These are phyloP conservation scores for Paecilomyces formosus DNA, from an alignment of 2,329 filamentous ascomycete genomes.

Conservation along the genomic window DNA sequence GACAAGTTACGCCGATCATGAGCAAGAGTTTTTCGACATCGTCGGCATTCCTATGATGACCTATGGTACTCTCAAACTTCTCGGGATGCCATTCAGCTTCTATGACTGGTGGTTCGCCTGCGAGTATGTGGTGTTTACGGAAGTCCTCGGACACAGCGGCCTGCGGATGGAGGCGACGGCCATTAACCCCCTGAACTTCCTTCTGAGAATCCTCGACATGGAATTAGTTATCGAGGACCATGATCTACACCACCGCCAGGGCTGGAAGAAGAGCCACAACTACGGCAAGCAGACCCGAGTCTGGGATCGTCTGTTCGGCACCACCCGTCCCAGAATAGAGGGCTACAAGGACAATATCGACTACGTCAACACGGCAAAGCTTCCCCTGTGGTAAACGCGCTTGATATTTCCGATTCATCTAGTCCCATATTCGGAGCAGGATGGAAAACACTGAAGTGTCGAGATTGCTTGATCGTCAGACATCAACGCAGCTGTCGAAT, in stretches of 20 bases:
- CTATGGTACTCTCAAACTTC: conserved; percentile 22
- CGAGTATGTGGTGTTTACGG: conserved; percentile 33
- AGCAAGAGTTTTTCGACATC: conserved; percentile 34
- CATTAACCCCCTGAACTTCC: conserved; percentile 21
- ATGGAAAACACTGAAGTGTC: no score
- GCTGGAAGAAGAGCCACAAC: conserved; percentile 25
- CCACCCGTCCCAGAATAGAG: conserved; percentile 25
- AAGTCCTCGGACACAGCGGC: conserved; percentile 33
- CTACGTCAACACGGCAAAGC: conserved; percentile 4
- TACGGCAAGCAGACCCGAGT: conserved; percentile 27
- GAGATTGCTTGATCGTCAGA: no score
- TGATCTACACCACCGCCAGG: conserved; percentile 25
- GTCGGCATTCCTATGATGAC: conserved; percentile 30
- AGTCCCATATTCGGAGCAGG: no score
- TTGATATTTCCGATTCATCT: no score
- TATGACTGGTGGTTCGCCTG: conserved; percentile 40
- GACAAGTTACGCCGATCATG: conserved; percentile 30
- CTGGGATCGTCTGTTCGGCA: conserved; percentile 25
- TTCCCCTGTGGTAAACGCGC: no score
- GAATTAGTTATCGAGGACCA: conserved; percentile 35
- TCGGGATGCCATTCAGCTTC: conserved; percentile 34
- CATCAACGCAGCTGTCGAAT: no score
- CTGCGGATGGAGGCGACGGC: conserved; percentile 27
- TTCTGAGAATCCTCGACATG: conserved; percentile 22
- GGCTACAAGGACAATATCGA: conserved; percentile 16